phyloP scores from a whole-genome alignment of 768 basidiomycete species.

The Suillus subaureus region DNA sequence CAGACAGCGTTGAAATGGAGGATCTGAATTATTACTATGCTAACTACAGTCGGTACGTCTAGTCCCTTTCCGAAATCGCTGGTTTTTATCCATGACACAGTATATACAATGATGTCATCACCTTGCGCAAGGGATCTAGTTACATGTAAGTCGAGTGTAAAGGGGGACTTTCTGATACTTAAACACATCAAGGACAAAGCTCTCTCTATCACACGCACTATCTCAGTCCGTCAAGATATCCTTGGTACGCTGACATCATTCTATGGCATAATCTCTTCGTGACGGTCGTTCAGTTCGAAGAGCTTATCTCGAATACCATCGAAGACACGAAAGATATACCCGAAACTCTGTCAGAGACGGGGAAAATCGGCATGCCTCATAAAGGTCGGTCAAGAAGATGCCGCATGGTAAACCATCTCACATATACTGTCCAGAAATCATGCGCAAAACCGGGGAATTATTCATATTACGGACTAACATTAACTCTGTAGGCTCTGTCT shows the following conservation, averaged over 20 bases:
- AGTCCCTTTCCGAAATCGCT: slow-evolving; percentile 10
- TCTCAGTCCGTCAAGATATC: slow-evolving; percentile 98
- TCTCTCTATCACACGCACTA: slow-evolving; percentile 92
- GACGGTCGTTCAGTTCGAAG: slow-evolving; percentile 68
- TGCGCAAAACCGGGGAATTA: slow-evolving; percentile 95
- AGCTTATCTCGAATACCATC: slow-evolving; percentile 88
- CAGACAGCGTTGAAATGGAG: slow-evolving; percentile 94
- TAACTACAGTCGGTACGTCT: slow-evolving; percentile 84
- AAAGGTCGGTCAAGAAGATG: slow-evolving; percentile 51
- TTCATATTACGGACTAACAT: slow-evolving; percentile 94
- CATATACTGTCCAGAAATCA: slow-evolving; percentile 65
- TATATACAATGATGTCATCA: slow-evolving; percentile 98
- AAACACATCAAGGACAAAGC: slow-evolving; percentile 73
- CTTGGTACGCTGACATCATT: slow-evolving; percentile 50
- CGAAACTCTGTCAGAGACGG: slow-evolving; percentile 89
- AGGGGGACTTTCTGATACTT: slow-evolving; percentile 16
- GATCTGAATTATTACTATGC: slow-evolving; percentile 97
- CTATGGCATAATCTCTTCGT: slow-evolving; percentile 6
- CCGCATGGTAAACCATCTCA: slow-evolving; percentile 9
- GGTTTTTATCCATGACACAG: slow-evolving; percentile 39
- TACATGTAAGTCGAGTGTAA: slow-evolving; percentile 71
- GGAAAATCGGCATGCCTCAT: slow-evolving; percentile 90
- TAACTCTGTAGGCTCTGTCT: slow-evolving; percentile 93
- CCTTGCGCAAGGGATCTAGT: slow-evolving; percentile 89
- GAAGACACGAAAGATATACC: slow-evolving; percentile 97